Evolutionary conservation across 2,329 filamentous ascomycete genomes (phyloP).

Genomic region (Aureobasidium sp.): DNA sequence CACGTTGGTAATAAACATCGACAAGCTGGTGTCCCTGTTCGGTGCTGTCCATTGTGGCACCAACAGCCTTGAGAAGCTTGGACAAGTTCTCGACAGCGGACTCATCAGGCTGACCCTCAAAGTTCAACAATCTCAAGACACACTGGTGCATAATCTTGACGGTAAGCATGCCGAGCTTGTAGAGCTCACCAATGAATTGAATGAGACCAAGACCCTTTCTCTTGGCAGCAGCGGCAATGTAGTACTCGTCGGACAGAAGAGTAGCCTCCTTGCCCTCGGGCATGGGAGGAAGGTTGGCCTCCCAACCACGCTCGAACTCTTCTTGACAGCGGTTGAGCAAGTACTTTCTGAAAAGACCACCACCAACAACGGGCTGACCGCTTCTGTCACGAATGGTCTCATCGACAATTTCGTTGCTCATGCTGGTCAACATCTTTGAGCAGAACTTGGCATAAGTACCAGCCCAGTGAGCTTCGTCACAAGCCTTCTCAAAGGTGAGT

Average conservation of each 20-base stretch:
- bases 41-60: constrained; percentile 75
- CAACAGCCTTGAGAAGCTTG: constrained; percentile 87
- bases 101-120: constrained; percentile 86
- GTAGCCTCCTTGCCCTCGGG: constrained; percentile 71
- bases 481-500: constrained; percentile 98
- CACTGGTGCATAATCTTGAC: constrained; percentile 99
- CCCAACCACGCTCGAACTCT: constrained; percentile 98
- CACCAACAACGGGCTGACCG: constrained; percentile 81
- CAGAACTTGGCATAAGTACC: constrained; percentile 99
- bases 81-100: constrained; percentile 93
- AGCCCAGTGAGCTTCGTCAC: constrained; percentile 96
- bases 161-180: constrained; percentile 97
- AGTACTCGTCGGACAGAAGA: constrained; percentile 95
- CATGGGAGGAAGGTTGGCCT: constrained; percentile 72
- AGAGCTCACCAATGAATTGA: constrained; percentile 98
- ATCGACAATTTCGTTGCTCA: constrained; percentile 91
- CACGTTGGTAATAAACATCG: constrained; percentile 88
- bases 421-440: constrained; percentile 90
- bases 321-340: constrained; percentile 97
- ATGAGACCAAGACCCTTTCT: constrained; percentile 94
- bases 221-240: constrained; percentile 87
- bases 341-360: constrained; percentile 95
- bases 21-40: constrained; percentile 79
- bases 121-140: constrained; percentile 94
- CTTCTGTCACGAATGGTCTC: constrained; percentile 89